Base-by-base conservation (phyloP, 495 filamentous ascomycete genomes). In the Coniosporium apollinis region DNA sequence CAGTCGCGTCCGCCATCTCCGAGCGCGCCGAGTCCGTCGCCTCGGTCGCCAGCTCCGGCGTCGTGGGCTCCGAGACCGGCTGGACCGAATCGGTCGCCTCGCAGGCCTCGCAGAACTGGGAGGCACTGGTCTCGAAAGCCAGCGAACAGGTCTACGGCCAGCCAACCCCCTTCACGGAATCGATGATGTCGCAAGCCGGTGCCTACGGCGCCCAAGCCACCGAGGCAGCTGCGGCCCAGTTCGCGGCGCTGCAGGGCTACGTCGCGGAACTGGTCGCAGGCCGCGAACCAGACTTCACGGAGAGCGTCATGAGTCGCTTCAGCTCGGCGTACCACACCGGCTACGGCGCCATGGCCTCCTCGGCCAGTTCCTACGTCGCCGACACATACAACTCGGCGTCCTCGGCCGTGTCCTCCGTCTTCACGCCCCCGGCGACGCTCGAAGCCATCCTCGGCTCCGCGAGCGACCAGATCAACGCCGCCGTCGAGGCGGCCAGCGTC, bases 261-360 rank as follows among this genome's bases (percentile, higher is more conserved):
- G 65, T 94, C 10, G 76, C 74, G 9, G 82, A 94, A 46, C 59
- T 93, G 2, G 58, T 94, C 18, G 49, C 59, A 30, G 85, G 79
- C 17, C 79, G 75, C 54, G 81, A 93, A 50, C 78, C 82, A 4
- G 67, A 74, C 10, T 93, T 82, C 46, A 82, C 79, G 0, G 82
- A 94, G 43, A 80, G 76, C 38, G 76, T 86, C 0, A 68, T 84
- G 59, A 72, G 60, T 36, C 68, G 76, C 15, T 65, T 94, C 4
- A 66, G 64, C 21, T 70, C 69, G 2, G 80, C 74, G 2, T 74
- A 74, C 47, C 61, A 69, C 42, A 69, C 64, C 1, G 30, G 30
- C n/a, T 32, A 10, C 17, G 65, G 65, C 0, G 72, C 74, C 30
- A 46, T 36, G 10, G 52, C 63, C 3, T 64, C 68, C 1, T 63